Evolutionary conservation across 192 early-diverging fungal species (phyloP), one percentile per base, ranked within the genome.

Genomic region (Diversispora epigaea): DNA sequence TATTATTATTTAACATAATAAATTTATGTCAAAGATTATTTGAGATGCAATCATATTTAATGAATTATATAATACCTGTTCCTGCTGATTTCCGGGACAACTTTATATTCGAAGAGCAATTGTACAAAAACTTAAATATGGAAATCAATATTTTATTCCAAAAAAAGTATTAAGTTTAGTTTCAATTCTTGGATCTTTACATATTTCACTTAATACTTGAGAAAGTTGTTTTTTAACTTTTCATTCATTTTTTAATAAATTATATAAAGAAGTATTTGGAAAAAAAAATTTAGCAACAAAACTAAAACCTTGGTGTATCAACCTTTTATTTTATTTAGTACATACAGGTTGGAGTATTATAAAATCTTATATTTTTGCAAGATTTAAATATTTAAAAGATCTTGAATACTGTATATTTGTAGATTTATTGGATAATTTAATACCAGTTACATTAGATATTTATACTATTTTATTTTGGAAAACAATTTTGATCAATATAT

Each of bases 401-500:
- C 6, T 55, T n/a, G 52, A 8, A 55, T 70, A 70, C 40, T 10
- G 45, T 39, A 56, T 14, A 70, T 70, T 55, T 10, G 39, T 55
- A 0, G 25, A 50, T 70, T 45, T 70, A 19, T 52, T 70, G 10
- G 50, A 70, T 15, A 56, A 70, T 44, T 12, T 55, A 6, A 17
- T 54, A 3, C 50, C 21, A 10, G 47, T 10, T 39, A 56, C 39
- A 11, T 25, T 70, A n/a, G 40, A 70, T 9, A 45, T 70, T 14
- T 70, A 70, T 44, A 55, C 68, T n/a, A 52, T 44, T 40, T 39
- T 69, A 4, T 55, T 69, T 54, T 1, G 25, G 54, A 17, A 0
- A 56, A 56, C 19, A 6, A 70, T 21, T 54, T 50, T 50, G 68
- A 70, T 56, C 32, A 56, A 70, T 70, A 70, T 70, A 21, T 54